Evolutionary conservation across 2,329 filamentous ascomycete species (phyloP), one percentile per base, ranked within the genome.

Genomic region (Curvularia eragrostidis): DNA sequence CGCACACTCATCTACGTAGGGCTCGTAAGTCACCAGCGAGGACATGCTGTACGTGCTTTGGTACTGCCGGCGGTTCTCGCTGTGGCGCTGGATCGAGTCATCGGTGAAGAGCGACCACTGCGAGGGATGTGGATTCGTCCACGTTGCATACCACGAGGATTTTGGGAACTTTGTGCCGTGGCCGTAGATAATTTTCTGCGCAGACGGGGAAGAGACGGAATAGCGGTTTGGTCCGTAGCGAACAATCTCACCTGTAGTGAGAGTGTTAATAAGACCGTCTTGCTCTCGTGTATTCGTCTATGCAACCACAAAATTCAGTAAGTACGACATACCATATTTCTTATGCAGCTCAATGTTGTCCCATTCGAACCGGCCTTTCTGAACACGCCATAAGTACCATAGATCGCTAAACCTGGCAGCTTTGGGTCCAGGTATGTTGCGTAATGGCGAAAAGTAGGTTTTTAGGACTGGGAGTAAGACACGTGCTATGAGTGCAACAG

Each of bases 1-100:
- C 23, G 78, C 65, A 9, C 73, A 74, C 19, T 74, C 66, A 59
- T 81, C 75, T 5, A 80, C 77, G 32, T 77, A 78, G 0, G 68
- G 48, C 18, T 61, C n/a, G 73, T 75, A 73, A 77, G 74, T 9
- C 71, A 66, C 53, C 78, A 80, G 12, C 72, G 58, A 58, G 4
- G 55, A 55, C 58, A 61, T 61, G 2, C 28, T 42, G 38, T 62
- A 62, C 0, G 49, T 50, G 46, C 55, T 58, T 28, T 61, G 58
- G 26, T 61, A 72, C 12, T 73, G 61, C 60, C 75, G 52, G 74
- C 75, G 26, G 73, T 67, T 47, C 70, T 70, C 44, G 70, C 68
- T 58, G 64, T 81, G 79, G 15, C 77, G 61, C 28, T 59, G 59
- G 53, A 77, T 75, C 43, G 77, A 64, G 7, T 71, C 63, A 47